phyloP scores from a whole-genome alignment of 805 yeast genomes.

The Sugiyamaella smithiae region DNA sequence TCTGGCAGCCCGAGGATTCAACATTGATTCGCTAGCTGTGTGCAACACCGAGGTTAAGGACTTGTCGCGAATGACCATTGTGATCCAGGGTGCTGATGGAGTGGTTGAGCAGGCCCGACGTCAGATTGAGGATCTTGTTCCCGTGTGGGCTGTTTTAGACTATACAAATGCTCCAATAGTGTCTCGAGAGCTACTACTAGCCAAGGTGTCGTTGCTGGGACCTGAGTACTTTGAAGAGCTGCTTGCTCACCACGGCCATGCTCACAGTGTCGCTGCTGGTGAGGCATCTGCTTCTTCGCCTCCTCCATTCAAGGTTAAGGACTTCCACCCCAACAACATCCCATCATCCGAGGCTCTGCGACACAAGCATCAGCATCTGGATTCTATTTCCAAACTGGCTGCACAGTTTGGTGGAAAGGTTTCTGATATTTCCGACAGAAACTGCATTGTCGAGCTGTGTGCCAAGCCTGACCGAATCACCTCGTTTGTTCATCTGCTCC shows the following conservation, averaged over 20 bases:
- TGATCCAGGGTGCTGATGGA: slow-evolving; percentile 89
- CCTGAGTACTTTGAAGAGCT: slow-evolving; percentile 98
- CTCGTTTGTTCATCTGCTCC: slow-evolving; percentile 80
- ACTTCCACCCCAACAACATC: slow-evolving; percentile 83
- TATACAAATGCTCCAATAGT: slow-evolving; percentile 88
- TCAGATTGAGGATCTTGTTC: slow-evolving; percentile 96
- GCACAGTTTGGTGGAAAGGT: slow-evolving; percentile 89
- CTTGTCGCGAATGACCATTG: slow-evolving; percentile 95
- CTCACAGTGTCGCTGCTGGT: slow-evolving; percentile 36
- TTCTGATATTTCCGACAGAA: slow-evolving; percentile 88
- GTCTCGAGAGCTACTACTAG: slow-evolving; percentile 84
- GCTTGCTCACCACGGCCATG: slow-evolving; percentile 71
- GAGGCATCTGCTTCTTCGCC: slow-evolving; percentile 34
- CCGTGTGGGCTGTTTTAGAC: slow-evolving; percentile 96
- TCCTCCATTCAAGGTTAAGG: slow-evolving; percentile 34
- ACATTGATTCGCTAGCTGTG: slow-evolving; percentile 94
- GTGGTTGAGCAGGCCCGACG: slow-evolving; percentile 97
- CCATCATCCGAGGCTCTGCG: slow-evolving; percentile 90
- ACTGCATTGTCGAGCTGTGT: slow-evolving; percentile 88
- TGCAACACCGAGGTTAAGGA: slow-evolving; percentile 96
- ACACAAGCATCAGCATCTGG: slow-evolving; percentile 86
- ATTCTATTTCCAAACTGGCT: slow-evolving; percentile 75
- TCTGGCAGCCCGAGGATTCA: slow-evolving; percentile 96
- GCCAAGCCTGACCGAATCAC: slow-evolving; percentile 92
- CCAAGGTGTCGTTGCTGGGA: slow-evolving; percentile 89